Conservation (phyloP, 176 grass and related monocot genomes). For the Ampelocalamus luodianensis region DNA sequence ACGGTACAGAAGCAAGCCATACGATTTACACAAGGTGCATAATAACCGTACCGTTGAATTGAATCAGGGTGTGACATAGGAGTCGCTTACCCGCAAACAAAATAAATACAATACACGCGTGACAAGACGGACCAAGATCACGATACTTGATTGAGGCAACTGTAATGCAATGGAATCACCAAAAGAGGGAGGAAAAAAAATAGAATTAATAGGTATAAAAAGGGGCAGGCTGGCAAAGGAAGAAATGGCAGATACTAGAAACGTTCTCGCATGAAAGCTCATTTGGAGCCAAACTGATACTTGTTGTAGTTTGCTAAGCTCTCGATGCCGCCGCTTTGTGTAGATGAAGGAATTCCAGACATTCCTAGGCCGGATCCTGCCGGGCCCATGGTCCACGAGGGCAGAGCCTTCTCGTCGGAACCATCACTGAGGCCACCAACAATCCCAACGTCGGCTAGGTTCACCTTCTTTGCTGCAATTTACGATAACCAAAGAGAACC, state of each 20-base stretch:
- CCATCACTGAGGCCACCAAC: conserved; percentile 77
- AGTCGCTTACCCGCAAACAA: conserved; percentile 12
- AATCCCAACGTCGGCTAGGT: conserved; percentile 84
- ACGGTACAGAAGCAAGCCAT: conserved; percentile 9
- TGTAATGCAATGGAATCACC: not conserved
- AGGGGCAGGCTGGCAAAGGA: not conserved
- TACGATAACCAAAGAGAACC: conserved; percentile 22
- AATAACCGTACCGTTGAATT: not conserved
- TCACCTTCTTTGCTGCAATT: conserved; percentile 95
- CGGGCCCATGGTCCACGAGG: conserved; percentile 56
- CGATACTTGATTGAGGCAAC: not conserved
- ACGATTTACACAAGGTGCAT: conserved; percentile 30
- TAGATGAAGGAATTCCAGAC: conserved; percentile 52
- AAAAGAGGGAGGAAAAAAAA: not conserved
- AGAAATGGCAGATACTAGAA: not conserved
- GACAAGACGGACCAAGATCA: conserved; percentile 24
- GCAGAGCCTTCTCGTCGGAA: conserved; percentile 54
- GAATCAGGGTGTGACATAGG: conserved; percentile 28
- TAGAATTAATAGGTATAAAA: conserved; percentile 25
- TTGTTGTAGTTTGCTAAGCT: conserved; percentile 70
- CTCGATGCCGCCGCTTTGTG: conserved; percentile 52
- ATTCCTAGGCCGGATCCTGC: conserved; percentile 54
- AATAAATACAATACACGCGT: conserved; percentile 26
- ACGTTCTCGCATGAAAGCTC: conserved; percentile 29
- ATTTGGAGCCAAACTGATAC: conserved; percentile 83